A percentile compares a stretch with the other conserved stretches of the same genome.
These are phyloP conservation scores for Misopates orontium DNA, from an alignment of 257 asterid species.

Conservation along the genomic window DNA sequence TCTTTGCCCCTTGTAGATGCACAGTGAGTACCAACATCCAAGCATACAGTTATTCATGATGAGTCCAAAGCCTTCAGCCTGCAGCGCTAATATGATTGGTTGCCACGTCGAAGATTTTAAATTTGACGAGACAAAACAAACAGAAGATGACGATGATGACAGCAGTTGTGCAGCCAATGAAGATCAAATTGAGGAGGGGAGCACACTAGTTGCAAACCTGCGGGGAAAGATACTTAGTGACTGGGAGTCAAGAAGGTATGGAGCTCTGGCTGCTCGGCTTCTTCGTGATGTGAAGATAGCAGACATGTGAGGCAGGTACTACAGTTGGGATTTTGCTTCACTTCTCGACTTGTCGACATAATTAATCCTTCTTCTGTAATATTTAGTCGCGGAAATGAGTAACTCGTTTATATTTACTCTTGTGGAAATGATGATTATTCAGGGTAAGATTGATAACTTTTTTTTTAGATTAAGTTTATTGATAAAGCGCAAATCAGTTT, in stretches of 20 bases:
- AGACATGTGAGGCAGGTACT: conserved; percentile 25
- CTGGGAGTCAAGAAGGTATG: conserved; percentile 88
- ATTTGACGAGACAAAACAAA: conserved; percentile 38
- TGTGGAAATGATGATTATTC: no score
- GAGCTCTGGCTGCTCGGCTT: conserved; percentile 97
- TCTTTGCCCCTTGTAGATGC: conserved; percentile 61
- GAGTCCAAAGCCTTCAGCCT: conserved; percentile 52
- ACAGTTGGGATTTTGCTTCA: neutral
- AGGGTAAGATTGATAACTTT: no score
- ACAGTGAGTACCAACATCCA: conserved; percentile 80
- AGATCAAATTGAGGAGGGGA: conserved; percentile 32
- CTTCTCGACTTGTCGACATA: conserved; percentile 2
- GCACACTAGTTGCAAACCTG: conserved; percentile 24
- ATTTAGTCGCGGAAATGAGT: no score
- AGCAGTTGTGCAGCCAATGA: conserved; percentile 25
- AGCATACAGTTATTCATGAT: conserved; percentile 84
- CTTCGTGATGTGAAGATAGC: conserved; percentile 79
- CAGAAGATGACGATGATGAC: conserved; percentile 45
- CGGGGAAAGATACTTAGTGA: conserved; percentile 52
- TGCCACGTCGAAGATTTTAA: conserved; percentile 30
- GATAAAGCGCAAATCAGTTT: no score
- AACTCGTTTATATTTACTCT: no score
- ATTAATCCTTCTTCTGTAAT: neutral
- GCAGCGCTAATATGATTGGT: conserved; percentile 30
- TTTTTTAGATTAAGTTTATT: no score